Percentiles rank a stretch among this genome's conserved stretches.
phyloP scores from a whole-genome alignment of 129 eudicot species.

The Flaveria sonorensis region DNA sequence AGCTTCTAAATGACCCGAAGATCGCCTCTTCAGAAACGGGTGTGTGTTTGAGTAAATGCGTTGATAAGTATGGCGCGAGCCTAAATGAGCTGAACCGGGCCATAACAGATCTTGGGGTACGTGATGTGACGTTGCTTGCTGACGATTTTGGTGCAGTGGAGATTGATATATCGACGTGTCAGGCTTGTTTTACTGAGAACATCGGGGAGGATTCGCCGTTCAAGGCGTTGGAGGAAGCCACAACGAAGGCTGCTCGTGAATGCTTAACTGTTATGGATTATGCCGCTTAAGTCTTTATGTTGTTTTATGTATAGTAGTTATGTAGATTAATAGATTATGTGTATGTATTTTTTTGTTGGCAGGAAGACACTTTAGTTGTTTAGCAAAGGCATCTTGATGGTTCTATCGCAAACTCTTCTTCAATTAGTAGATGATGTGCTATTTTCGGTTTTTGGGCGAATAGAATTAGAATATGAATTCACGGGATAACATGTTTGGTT shows the following conservation, averaged over 20 bases:
- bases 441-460: too few species aligned
- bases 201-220: conserved; percentile 41
- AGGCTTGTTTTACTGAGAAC: conserved; percentile 32
- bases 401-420: too few species aligned
- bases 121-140: conserved; percentile 34
- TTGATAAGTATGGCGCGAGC: conserved; percentile 30
- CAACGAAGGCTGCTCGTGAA: conserved; percentile 38
- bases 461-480: too few species aligned
- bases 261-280: conserved; percentile 43
- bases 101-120: conserved; percentile 34
- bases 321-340: conserved; percentile 27
- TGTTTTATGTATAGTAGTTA: background rate
- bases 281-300: conserved; percentile 19
- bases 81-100: conserved; percentile 31
- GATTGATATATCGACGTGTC: conserved; percentile 29
- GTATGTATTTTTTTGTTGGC: conserved; percentile 22
- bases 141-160: conserved; percentile 42
- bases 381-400: background rate
- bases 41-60: conserved; percentile 32
- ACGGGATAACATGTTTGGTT: too few species aligned
- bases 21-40: conserved; percentile 35
- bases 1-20: conserved; percentile 28
- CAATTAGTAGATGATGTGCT: too few species aligned
- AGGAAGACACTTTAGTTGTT: conserved; percentile 28
- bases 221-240: conserved; percentile 41